phyloP scores from a whole-genome alignment of 2,329 filamentous ascomycete species.

The Fusarium lyarnte region DNA sequence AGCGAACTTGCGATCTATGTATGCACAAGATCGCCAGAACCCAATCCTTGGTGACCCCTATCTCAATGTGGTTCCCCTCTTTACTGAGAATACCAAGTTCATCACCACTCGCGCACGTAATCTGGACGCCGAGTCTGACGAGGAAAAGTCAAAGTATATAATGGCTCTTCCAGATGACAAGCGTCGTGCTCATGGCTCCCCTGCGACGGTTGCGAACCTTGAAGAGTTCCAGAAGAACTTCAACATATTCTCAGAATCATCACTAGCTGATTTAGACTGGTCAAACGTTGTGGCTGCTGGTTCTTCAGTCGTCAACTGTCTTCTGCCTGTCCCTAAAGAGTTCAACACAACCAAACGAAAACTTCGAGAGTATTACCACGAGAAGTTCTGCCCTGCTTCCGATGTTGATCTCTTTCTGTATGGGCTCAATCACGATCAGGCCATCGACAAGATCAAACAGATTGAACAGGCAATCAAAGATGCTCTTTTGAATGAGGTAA shows the following conservation, averaged over 20 bases:
- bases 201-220: slow-evolving; percentile 73
- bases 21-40: slow-evolving; percentile 73
- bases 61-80: slow-evolving; percentile 74
- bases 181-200: slow-evolving; percentile 69
- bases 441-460: slow-evolving; percentile 83
- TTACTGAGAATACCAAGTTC: slow-evolving; percentile 63
- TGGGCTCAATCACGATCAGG: slow-evolving; percentile 78
- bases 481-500: slow-evolving; percentile 83
- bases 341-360: slow-evolving; percentile 70
- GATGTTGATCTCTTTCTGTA: slow-evolving; percentile 91
- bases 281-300: slow-evolving; percentile 83
- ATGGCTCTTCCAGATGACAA: slow-evolving; percentile 72
- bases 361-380: slow-evolving; percentile 80
- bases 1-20: slow-evolving; percentile 71
- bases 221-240: slow-evolving; percentile 83
- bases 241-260: slow-evolving; percentile 81
- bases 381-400: slow-evolving; percentile 81
- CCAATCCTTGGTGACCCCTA: slow-evolving; percentile 64
- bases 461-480: slow-evolving; percentile 81
- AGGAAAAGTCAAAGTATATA: slow-evolving; percentile 72
- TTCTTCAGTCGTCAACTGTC: slow-evolving; percentile 80
- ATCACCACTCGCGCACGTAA: slow-evolving; percentile 72
- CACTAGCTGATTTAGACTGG: slow-evolving; percentile 81
- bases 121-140: slow-evolving; percentile 64
- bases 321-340: slow-evolving; percentile 74